Evolutionary conservation across 805 yeast genomes (phyloP).

Genomic region (Candida vaughaniae): DNA sequence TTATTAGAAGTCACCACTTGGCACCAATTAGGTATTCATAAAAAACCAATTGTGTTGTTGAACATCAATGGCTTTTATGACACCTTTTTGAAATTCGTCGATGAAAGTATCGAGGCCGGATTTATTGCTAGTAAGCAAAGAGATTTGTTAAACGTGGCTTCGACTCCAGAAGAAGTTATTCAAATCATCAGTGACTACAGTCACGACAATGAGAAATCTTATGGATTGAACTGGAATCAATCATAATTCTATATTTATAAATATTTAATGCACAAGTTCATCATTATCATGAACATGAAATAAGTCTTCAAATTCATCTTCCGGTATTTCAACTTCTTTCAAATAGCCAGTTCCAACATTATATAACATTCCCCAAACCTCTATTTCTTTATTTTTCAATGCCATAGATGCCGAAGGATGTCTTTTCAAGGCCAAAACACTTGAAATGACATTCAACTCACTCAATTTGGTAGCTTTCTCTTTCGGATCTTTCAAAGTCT

Average conservation of each 20-base stretch:
- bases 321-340: conserved; percentile 36
- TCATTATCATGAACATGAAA: conserved; percentile 38
- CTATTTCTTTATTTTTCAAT: conserved; percentile 57
- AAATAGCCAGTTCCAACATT: conserved; percentile 77
- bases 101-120: conserved; percentile 58
- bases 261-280: conserved; percentile 12
- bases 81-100: conserved; percentile 59
- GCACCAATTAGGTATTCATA: conserved; percentile 86
- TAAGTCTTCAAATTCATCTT: conserved; percentile 44
- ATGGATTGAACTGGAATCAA: conserved; percentile 62
- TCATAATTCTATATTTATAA: conserved; percentile 5
- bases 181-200: conserved; percentile 57
- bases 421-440: conserved; percentile 63
- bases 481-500: conserved; percentile 47
- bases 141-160: conserved; percentile 66
- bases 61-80: conserved; percentile 82
- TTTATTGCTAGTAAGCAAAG: conserved; percentile 70
- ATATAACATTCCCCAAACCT: conserved; percentile 81
- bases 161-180: conserved; percentile 66
- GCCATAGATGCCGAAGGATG: conserved; percentile 72
- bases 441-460: conserved; percentile 73
- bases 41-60: conserved; percentile 74
- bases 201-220: conserved; percentile 66
- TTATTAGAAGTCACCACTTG: conserved; percentile 88
- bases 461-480: conserved; percentile 61